Base-by-base conservation (phyloP, 1,284 basidiomycete genomes). In the Sphagnurus paluster region DNA sequence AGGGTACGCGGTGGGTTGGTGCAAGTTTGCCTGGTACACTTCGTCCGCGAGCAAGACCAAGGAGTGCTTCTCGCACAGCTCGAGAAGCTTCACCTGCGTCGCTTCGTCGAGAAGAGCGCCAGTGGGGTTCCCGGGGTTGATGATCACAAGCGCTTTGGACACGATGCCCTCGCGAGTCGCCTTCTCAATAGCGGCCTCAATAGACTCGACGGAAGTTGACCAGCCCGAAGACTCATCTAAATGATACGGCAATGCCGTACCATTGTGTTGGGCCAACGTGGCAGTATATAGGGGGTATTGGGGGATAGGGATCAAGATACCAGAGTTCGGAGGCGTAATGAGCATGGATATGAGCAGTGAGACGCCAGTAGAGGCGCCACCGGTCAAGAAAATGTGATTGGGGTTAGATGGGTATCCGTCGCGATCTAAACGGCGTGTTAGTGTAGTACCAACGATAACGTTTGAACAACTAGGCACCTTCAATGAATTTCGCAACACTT, bases 241-340 rank as follows among this genome's bases (percentile, higher is more conserved):
- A 66, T 90, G 84, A 71, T 99, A 99, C 0, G 91, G 89, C 32
- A 98, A 72, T 0, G 92, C 74, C n/a, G 80, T 74, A 17, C 94
- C 94, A 38, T 78, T 75, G 67, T 83, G 84, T 59, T 94, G 86
- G 0, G 95, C 90, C 40, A 99, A 84, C 0, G 94, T 87, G 17
- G 96, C 96, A 35, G 94, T 97, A 71, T 98, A 98, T 13, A 99
- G 79, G 1, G 96, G 96, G 66, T 99, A 99, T 73, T 99, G 96
- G 1, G 96, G 96, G 54, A 99, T 98, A 19, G 96, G 96, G 61
- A 99, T 98, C 51, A 96, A 77, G 56, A 96, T 80, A 7, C 91
- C 93, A 40, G 82, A 79, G 16, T 76, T 75, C 13, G 78, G 76
- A 4, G 78, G 73, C 20, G 77, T 70, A 59, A 94, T 86, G 52